Conservation (phyloP, 495 filamentous ascomycete genomes). For the Hyaloscypha finlandica region DNA sequence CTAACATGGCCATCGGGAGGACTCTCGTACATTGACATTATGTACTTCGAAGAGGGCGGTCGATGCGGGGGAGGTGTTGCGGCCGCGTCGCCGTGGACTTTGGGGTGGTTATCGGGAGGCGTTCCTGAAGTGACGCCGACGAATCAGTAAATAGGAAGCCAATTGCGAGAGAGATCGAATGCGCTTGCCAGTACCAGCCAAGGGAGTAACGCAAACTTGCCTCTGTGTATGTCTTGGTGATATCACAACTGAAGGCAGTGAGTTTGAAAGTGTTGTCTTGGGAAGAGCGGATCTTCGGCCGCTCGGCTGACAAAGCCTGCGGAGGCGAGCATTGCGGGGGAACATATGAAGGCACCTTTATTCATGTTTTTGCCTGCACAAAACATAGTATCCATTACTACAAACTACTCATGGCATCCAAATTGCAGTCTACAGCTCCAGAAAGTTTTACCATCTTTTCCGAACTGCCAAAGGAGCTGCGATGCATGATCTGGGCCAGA, state of each 20-base stretch:
- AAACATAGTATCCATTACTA: neutral
- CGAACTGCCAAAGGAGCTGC: conserved; percentile 12
- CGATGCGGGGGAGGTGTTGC: neutral
- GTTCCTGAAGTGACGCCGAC: neutral
- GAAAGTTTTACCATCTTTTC: neutral
- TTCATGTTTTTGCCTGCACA: too few species aligned
- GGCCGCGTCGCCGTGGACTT: conserved; percentile 1
- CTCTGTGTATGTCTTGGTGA: neutral
- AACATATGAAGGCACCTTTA: too few species aligned
- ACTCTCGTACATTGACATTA: conserved; percentile 20
- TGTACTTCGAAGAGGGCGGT: neutral
- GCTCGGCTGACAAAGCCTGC: neutral
- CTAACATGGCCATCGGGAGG: neutral
- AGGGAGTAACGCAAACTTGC: neutral
- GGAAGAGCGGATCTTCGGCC: conserved; percentile 1
- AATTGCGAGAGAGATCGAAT: neutral
- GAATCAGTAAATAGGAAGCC: neutral
- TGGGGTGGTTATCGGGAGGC: neutral
- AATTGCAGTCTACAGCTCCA: neutral
- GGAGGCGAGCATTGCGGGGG: too few species aligned
- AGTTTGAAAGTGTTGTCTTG: neutral
- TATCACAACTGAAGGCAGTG: neutral
- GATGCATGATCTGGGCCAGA: conserved; percentile 9
- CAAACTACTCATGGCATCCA: neutral
- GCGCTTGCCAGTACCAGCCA: neutral